These are phyloP conservation scores for Potentilla sterilis DNA, from an alignment of 306 rosid species.

Conservation along the genomic window DNA sequence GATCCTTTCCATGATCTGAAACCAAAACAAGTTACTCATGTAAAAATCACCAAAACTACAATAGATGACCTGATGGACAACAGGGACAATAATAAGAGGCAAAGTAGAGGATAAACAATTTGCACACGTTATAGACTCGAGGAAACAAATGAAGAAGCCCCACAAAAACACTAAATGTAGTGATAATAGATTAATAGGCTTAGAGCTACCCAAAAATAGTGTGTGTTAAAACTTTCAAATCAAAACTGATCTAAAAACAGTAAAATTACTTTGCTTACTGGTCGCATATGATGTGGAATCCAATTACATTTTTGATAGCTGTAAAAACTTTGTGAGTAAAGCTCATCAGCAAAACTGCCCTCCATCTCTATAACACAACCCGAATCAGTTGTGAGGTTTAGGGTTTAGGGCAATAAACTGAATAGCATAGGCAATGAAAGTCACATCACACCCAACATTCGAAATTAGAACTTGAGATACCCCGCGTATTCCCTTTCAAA, in stretches of 20 bases:
- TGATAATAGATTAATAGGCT: no score
- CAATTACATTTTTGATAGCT: constrained; percentile 43
- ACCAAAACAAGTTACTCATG: constrained; percentile 8
- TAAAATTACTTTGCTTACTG: constrained; percentile 29
- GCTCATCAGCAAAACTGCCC: constrained; percentile 61
- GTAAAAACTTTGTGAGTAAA: constrained; percentile 62
- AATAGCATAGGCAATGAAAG: no score
- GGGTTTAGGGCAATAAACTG: no score
- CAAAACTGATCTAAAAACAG: background rate
- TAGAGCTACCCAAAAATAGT: background rate
- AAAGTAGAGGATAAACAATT: background rate
- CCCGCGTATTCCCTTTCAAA: no score
- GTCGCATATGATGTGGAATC: constrained; percentile 16
- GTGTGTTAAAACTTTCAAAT: background rate
- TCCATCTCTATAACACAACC: constrained; percentile 51
- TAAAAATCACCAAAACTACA: constrained; percentile 8
- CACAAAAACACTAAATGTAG: no score
- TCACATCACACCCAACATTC: no score
- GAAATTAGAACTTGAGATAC: no score
- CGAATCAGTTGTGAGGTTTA: background rate
- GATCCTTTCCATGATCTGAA: constrained; percentile 45
- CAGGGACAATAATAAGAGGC: background rate
- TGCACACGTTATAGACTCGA: no score
- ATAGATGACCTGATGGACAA: background rate
- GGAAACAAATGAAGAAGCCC: no score